Evolutionary conservation across 164 flowering plant genomes (phyloP).

Genomic region (Taxillus chinensis): DNA sequence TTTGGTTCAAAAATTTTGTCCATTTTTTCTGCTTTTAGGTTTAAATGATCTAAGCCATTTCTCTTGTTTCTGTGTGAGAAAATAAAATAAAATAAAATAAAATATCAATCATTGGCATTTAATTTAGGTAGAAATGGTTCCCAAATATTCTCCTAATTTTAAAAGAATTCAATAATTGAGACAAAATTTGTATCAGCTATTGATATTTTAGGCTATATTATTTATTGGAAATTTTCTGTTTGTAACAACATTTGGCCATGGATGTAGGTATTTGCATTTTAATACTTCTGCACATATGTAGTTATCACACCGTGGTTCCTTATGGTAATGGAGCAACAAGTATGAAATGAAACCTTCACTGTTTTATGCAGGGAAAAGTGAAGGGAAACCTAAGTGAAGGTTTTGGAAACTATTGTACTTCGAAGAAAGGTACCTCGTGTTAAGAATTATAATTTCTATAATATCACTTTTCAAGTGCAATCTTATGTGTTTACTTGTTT

Average conservation of each 20-base stretch:
- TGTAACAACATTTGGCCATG: too few species aligned
- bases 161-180: too few species aligned
- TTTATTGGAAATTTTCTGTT: too few species aligned
- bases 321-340: background rate
- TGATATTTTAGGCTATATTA: too few species aligned
- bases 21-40: background rate
- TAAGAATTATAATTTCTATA: background rate
- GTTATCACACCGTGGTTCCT: background rate
- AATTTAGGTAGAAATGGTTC: too few species aligned
- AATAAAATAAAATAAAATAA: too few species aligned
- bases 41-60: background rate
- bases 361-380: conserved; percentile 22
- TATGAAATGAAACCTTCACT: background rate
- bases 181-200: too few species aligned
- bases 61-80: background rate
- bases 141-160: too few species aligned
- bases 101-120: too few species aligned
- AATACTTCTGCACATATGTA: background rate
- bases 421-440: conserved; percentile 18
- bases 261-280: too few species aligned
- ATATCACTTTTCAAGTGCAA: background rate
- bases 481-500: background rate
- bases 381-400: conserved; percentile 12
- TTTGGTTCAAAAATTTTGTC: background rate
- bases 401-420: conserved; percentile 4